Base-by-base conservation (phyloP, 2,329 filamentous ascomycete species). In the Coleophoma cylindrospora region DNA sequence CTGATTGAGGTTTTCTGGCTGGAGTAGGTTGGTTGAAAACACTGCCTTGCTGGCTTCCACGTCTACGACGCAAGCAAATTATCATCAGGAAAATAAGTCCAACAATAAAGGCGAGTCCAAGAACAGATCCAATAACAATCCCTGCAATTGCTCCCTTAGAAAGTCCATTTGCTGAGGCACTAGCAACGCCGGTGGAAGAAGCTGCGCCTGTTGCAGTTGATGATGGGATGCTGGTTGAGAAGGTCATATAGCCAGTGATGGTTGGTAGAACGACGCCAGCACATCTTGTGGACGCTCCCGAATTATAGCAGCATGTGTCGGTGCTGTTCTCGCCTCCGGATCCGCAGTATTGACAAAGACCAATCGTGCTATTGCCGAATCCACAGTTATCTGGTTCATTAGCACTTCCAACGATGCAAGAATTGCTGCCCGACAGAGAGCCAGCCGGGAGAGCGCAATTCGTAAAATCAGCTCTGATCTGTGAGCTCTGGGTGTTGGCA, bases 381-480 rank as follows among this genome's bases (percentile, higher is more conserved):
- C 94, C 94, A 68, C 94, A 99, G 65, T 97, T 89, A 7, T 84
- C 70, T 1, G 85, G 83, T 71, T 99, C 91, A 62, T 99, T 99
- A 38, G 77, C 70, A 48, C 81, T 80, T 43, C 86, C 94, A 38
- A 79, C 70, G 45, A 97, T 84, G 68, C 94, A 99, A 48, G 78
- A 77, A n/a, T 71, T 33, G 41, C 41, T 14, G 7, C 69, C 72
- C 36, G 84, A 86, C 34, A 99, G 77, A 0, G 94, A 85, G 53
- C 87, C 76, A n/a, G 86, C 81, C 9, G 94, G 91, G 38, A 92
- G 74, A 10, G 90, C 83, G 66, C 94, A 99, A 57, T 90, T 89
- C 14, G 87, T 87, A 64, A 97, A 96, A 68, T 99, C 94, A 47
- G 94, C 88, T 60, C 91, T 81, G 56, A 99, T 92, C 27, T 19